These are phyloP conservation scores for Elongisporangium senticosum DNA, from an alignment of 352 stramenopile genomes.

Conservation along the genomic window DNA sequence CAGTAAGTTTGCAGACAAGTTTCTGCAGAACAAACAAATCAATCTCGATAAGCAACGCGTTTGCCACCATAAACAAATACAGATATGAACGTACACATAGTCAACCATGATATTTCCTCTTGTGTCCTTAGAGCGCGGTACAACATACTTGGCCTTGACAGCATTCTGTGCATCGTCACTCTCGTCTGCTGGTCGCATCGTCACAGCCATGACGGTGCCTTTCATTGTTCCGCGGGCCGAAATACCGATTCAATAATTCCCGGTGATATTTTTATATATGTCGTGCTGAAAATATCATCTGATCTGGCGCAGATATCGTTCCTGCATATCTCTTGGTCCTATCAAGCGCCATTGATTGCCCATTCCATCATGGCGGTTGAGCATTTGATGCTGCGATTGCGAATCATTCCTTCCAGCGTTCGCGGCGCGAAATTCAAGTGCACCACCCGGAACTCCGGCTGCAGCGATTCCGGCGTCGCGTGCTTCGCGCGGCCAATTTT, in stretches of 20 bases:
- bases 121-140: slow-evolving; percentile 12
- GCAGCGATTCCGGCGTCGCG: slow-evolving; percentile 32
- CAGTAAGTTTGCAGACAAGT: slow-evolving; percentile 43
- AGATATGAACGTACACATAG: slow-evolving; percentile 43
- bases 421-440: slow-evolving; percentile 67
- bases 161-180: slow-evolving; percentile 6
- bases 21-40: slow-evolving; percentile 12
- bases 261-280: background rate
- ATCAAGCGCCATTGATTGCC: slow-evolving; percentile 53
- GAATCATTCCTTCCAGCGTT: slow-evolving; percentile 69
- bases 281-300: background rate
- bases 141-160: slow-evolving; percentile 24
- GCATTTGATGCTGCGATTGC: slow-evolving; percentile 64
- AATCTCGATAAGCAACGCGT: background rate
- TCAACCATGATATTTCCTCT: slow-evolving; percentile 33
- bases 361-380: slow-evolving; percentile 72
- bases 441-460: slow-evolving; percentile 72
- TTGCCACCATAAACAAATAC: background rate
- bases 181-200: background rate
- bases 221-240: background rate
- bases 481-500: slow-evolving; percentile 50
- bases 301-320: background rate
- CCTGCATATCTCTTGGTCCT: background rate
- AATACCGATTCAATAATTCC: no score
- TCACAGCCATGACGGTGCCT: background rate